phyloP scores from a whole-genome alignment of 192 early-diverging fungal genomes.

The Coemansia sp. region DNA sequence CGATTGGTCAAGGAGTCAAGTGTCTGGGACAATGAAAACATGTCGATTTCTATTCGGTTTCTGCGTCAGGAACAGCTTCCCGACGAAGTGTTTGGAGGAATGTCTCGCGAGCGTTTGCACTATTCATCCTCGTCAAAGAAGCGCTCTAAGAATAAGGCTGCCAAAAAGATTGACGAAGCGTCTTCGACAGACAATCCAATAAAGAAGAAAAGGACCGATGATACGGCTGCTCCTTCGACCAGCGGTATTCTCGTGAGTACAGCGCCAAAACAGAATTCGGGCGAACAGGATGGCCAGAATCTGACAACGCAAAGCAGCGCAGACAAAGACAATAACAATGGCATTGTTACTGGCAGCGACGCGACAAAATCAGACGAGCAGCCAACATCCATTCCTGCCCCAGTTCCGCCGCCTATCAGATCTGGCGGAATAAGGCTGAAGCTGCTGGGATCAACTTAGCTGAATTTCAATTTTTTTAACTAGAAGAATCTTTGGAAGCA shows the following conservation, averaged over 20 bases:
- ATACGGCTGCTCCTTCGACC: slow-evolving; percentile 38
- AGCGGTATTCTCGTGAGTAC: slow-evolving; percentile 26
- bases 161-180: slow-evolving; percentile 3
- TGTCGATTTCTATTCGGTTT: slow-evolving; percentile 43
- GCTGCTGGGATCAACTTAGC: slow-evolving; percentile 15
- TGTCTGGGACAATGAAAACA: slow-evolving; percentile 30
- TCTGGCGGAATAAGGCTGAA: slow-evolving; percentile 42
- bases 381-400: slow-evolving; percentile 23
- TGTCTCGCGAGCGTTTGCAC: slow-evolving; percentile 28
- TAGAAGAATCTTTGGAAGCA: neutral
- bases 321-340: neutral
- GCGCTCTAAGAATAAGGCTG: slow-evolving; percentile 1
- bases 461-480: slow-evolving; percentile 5
- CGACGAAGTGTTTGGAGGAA: slow-evolving; percentile 44
- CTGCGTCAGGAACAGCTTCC: slow-evolving; percentile 42
- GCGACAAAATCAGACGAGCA: slow-evolving; percentile 4
- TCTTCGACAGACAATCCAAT: slow-evolving; percentile 2
- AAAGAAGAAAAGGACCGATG: slow-evolving; percentile 31
- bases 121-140: slow-evolving; percentile 14
- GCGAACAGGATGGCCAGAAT: neutral
- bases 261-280: neutral
- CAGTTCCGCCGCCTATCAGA: slow-evolving; percentile 33
- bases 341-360: neutral
- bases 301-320: neutral
- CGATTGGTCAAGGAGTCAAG: slow-evolving; percentile 65